These are phyloP conservation scores for Aspergillus proliferans DNA, from an alignment of 2,329 filamentous ascomycete species.

Conservation along the genomic window DNA sequence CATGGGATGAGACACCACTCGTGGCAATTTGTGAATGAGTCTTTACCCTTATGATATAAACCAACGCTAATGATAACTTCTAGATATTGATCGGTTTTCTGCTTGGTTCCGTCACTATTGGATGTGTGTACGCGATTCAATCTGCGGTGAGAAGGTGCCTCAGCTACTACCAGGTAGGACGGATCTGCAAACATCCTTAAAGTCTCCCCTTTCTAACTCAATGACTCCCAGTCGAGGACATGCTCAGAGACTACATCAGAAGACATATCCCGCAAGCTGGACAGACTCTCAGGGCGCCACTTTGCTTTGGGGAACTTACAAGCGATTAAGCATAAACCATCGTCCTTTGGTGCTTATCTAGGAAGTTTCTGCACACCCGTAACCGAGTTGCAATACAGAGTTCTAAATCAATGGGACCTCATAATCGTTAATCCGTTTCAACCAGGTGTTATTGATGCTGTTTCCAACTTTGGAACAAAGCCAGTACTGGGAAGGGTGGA, in stretches of 20 bases:
- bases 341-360: slow-evolving; percentile 40
- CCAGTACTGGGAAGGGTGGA: slow-evolving; percentile 30
- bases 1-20: slow-evolving; percentile 31
- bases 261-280: slow-evolving; percentile 17
- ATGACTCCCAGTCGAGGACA: slow-evolving; percentile 16
- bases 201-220: not conserved
- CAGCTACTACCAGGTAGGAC: slow-evolving; percentile 24
- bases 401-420: slow-evolving; percentile 41
- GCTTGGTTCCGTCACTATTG: slow-evolving; percentile 23
- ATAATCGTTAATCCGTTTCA: slow-evolving; percentile 40
- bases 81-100: slow-evolving; percentile 33
- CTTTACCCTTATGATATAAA: slow-evolving; percentile 1
- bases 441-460: slow-evolving; percentile 28
- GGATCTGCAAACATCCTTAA: not conserved
- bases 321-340: slow-evolving; percentile 18
- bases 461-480: slow-evolving; percentile 15
- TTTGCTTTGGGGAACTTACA: slow-evolving; percentile 15
- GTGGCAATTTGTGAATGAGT: slow-evolving; percentile 38
- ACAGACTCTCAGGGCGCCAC: slow-evolving; percentile 14
- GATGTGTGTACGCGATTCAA: slow-evolving; percentile 24
- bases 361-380: slow-evolving; percentile 32
- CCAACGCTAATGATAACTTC: slow-evolving; percentile 5
- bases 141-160: slow-evolving; percentile 15
- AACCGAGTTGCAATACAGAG: slow-evolving; percentile 23
- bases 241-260: slow-evolving; percentile 18